Evolutionary conservation across 129 eudicot species (phyloP).

Genomic region (sunflower (Helianthus annuus)): DNA sequence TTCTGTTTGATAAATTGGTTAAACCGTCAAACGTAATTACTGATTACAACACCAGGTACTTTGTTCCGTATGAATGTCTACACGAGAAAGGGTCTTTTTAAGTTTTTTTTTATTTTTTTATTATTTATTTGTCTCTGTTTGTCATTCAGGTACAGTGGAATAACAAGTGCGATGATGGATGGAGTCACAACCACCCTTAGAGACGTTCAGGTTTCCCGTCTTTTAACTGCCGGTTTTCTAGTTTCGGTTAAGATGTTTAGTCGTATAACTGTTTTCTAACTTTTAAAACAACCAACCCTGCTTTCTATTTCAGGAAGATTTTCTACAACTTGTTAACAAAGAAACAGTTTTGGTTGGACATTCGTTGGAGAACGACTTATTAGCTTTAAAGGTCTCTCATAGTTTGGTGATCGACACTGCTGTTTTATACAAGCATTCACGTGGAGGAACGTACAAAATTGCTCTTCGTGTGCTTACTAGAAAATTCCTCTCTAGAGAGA

Average conservation of each 20-base stretch:
- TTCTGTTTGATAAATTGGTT: slow-evolving; percentile 90
- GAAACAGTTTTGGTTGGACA: slow-evolving; percentile 96
- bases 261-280: background rate
- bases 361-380: slow-evolving; percentile 91
- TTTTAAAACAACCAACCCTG: background rate
- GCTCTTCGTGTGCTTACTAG: slow-evolving; percentile 88
- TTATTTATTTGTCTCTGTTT: background rate
- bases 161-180: slow-evolving; percentile 82
- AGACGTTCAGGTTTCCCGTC: slow-evolving; percentile 74
- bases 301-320: slow-evolving; percentile 66
- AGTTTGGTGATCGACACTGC: slow-evolving; percentile 89
- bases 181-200: slow-evolving; percentile 82
- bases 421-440: slow-evolving; percentile 79
- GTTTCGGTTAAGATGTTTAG: slow-evolving; percentile 4
- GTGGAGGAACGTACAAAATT: slow-evolving; percentile 82
- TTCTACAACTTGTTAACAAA: slow-evolving; percentile 63
- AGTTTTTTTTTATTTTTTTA: too few species aligned
- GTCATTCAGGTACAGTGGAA: slow-evolving; percentile 85
- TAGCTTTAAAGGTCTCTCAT: slow-evolving; percentile 79
- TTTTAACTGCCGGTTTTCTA: background rate
- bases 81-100: slow-evolving; percentile 6
- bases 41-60: slow-evolving; percentile 95
- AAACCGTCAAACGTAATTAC: slow-evolving; percentile 79
- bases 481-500: slow-evolving; percentile 72
- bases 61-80: slow-evolving; percentile 11